Evolutionary conservation across 805 yeast species (phyloP).

Genomic region (Saccharomycopsis olivae): DNA sequence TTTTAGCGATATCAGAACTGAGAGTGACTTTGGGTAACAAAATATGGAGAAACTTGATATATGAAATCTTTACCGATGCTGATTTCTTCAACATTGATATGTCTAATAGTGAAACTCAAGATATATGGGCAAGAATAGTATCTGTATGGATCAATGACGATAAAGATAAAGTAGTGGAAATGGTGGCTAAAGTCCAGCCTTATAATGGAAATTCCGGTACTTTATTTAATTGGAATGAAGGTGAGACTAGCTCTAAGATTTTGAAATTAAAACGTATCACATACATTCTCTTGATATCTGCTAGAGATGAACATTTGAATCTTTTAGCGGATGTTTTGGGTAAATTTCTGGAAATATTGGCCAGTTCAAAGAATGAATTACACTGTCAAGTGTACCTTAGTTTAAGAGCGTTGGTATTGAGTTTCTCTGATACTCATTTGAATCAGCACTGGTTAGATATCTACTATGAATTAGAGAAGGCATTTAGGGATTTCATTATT

Average conservation of each 20-base stretch:
- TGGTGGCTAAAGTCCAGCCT: conserved; percentile 38
- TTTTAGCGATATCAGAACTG: conserved; percentile 28
- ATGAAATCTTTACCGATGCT: conserved; percentile 55
- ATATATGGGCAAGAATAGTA: conserved; percentile 46
- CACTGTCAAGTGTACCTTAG: conserved; percentile 40
- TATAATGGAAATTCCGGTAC: conserved; percentile 42
- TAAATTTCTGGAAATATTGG: conserved; percentile 32
- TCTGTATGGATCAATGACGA: conserved; percentile 55
- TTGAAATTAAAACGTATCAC: conserved; percentile 51
- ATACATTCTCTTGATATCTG: conserved; percentile 52
- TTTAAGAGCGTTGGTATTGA: conserved; percentile 54
- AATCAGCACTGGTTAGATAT: conserved; percentile 61
- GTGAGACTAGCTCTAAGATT: conserved; percentile 45
- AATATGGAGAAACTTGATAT: conserved; percentile 54
- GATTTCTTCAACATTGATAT: conserved; percentile 37
- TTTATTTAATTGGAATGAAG: conserved; percentile 65
- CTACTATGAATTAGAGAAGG: conserved; percentile 46
- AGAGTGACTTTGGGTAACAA: conserved; percentile 23
- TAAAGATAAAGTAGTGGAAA: conserved; percentile 47
- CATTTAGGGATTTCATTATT: conserved; percentile 32
- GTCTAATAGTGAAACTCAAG: conserved; percentile 20
- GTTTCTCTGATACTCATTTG: conserved; percentile 53
- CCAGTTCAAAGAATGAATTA: conserved; percentile 27
- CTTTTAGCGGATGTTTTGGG: conserved; percentile 38
- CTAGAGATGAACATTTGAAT: conserved; percentile 42